Conservation (phyloP, 2,329 filamentous ascomycete species). For the Pestalotiopsis sp. region DNA sequence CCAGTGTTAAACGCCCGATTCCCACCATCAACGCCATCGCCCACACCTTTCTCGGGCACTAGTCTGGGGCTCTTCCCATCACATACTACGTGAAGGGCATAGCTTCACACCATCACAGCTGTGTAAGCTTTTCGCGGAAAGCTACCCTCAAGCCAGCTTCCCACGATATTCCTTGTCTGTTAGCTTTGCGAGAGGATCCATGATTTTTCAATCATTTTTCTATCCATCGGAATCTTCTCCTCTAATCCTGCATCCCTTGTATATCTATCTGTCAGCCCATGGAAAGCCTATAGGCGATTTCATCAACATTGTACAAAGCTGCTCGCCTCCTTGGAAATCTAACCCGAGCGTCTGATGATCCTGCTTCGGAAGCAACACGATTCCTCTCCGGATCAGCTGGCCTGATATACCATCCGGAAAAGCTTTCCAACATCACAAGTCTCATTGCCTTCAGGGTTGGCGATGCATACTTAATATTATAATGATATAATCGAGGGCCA, state of each 20-base stretch:
- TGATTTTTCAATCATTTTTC: not conserved
- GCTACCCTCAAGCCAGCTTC: not conserved
- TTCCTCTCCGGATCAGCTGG: conserved; percentile 12
- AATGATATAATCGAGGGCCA: conserved; percentile 24
- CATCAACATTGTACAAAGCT: not conserved
- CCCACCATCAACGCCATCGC: conserved; percentile 12
- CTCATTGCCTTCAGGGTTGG: conserved; percentile 13
- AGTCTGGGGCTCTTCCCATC: not conserved
- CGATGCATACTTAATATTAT: conserved; percentile 21
- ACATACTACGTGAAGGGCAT: conserved; percentile 4
- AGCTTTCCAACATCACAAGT: no score
- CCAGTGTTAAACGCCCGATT: conserved; percentile 16
- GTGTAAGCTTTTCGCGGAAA: conserved; percentile 4
- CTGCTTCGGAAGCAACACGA: not conserved
- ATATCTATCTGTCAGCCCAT: not conserved
- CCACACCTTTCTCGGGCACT: conserved; percentile 6
- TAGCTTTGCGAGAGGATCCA: not conserved
- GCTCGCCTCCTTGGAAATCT: not conserved
- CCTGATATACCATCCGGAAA: conserved; percentile 5
- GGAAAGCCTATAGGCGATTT: not conserved
- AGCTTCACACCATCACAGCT: conserved; percentile 10
- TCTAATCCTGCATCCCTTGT: not conserved
- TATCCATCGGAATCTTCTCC: not conserved
- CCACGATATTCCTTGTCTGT: conserved; percentile 5
- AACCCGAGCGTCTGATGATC: conserved; percentile 9